These are phyloP conservation scores for Pestalotiopsis sp. DNA, from an alignment of 2,329 filamentous ascomycete genomes.

Conservation along the genomic window DNA sequence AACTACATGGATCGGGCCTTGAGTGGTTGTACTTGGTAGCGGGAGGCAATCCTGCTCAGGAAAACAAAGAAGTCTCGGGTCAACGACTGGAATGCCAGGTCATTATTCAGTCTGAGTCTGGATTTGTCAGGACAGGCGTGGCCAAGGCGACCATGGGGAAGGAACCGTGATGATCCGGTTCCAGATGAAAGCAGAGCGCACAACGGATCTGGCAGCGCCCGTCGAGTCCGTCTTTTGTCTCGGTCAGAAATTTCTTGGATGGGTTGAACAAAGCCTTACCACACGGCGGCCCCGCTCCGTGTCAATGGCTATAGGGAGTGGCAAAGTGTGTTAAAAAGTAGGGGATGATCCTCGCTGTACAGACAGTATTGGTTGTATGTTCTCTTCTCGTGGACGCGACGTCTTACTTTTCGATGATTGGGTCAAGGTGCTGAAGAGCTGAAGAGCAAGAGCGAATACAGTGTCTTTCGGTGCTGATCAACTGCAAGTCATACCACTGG, in stretches of 20 bases:
- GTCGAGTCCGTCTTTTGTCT: conserved; percentile 20
- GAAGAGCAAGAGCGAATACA: background rate
- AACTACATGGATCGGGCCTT: conserved; percentile 1
- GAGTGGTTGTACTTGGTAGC: background rate
- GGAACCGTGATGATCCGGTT: conserved; percentile 3
- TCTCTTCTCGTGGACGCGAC: background rate
- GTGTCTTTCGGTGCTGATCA: conserved; percentile 5
- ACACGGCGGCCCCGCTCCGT: conserved; percentile 22
- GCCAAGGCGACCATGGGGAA: conserved; percentile 17
- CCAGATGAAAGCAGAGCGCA: conserved; percentile 23
- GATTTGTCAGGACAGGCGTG: conserved; percentile 18
- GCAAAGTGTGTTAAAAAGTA: conserved; percentile 20
- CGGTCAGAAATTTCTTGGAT: background rate
- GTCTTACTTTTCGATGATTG: background rate
- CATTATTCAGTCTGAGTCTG: conserved; percentile 19
- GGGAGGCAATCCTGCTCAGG: conserved; percentile 20
- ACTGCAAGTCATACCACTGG: background rate
- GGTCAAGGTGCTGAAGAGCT: background rate
- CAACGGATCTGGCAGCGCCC: conserved; percentile 21
- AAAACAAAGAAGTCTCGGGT: conserved; percentile 21
- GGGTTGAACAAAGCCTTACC: conserved; percentile 19
- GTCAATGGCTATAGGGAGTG: conserved; percentile 19
- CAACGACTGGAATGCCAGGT: conserved; percentile 20
- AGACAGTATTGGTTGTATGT: conserved; percentile 8
- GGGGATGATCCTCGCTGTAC: conserved; percentile 21